phyloP scores from a whole-genome alignment of 176 grass and related monocot genomes.

The Bothriochloa decipiens region DNA sequence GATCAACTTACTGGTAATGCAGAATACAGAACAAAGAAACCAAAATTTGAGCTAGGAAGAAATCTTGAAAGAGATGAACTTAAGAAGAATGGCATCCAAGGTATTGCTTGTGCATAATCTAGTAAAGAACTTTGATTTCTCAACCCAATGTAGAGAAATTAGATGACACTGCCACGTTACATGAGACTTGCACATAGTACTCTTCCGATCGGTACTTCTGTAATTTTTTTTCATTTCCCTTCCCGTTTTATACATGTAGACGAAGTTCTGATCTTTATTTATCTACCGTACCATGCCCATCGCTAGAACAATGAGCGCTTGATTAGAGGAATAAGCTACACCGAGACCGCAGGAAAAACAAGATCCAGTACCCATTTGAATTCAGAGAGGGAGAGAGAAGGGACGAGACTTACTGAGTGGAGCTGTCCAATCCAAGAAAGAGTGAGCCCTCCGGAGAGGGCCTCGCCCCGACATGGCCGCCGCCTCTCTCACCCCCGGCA shows the following conservation, averaged over 20 bases:
- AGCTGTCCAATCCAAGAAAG: slow-evolving; percentile 95
- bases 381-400: background rate
- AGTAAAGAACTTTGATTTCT: background rate
- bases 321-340: background rate
- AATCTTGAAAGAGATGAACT: background rate
- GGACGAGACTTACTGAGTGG: slow-evolving; percentile 73
- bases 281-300: background rate
- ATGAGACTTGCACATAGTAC: background rate
- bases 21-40: background rate
- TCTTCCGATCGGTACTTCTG: background rate
- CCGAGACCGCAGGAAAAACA: background rate
- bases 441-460: slow-evolving; percentile 68
- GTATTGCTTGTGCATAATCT: background rate
- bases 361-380: background rate
- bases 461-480: slow-evolving; percentile 49
- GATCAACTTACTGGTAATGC: background rate
- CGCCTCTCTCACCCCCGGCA: background rate
- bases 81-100: background rate
- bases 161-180: background rate
- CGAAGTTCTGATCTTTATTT: background rate
- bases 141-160: background rate
- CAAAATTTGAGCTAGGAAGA: background rate
- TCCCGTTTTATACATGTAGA: background rate
- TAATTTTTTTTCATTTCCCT: background rate
- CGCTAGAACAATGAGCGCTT: background rate